phyloP scores from a whole-genome alignment of 495 filamentous ascomycete genomes.

The Acidiella bohemica region DNA sequence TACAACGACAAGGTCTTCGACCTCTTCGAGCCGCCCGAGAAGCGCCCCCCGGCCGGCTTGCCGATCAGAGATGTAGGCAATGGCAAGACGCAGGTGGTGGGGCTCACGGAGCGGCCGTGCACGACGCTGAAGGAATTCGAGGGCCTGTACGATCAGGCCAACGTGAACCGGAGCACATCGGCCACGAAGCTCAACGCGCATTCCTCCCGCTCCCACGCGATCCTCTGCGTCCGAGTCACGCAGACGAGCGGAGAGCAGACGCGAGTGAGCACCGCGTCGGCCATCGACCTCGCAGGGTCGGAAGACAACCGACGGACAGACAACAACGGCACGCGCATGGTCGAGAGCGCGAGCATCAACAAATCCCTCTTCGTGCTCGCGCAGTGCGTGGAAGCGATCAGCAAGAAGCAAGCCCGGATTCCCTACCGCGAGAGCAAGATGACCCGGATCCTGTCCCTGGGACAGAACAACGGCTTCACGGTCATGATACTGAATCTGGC shows the following conservation, averaged over 20 bases:
- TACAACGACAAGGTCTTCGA: constrained; percentile 81
- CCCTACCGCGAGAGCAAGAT: constrained; percentile 94
- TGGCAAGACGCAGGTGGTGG: constrained; percentile 86
- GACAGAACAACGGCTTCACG: constrained; percentile 90
- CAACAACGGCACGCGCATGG: constrained; percentile 82
- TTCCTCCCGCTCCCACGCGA: constrained; percentile 84
- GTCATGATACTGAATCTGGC: constrained; percentile 96
- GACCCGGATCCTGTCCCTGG: constrained; percentile 84
- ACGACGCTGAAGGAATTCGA: constrained; percentile 87
- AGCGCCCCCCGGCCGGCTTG: constrained; percentile 70
- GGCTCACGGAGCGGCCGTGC: constrained; percentile 75
- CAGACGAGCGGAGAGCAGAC: constrained; percentile 58
- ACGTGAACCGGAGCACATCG: constrained; percentile 80
- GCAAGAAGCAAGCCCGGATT: constrained; percentile 62
- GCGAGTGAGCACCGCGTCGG: constrained; percentile 69
- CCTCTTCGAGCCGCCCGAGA: constrained; percentile 81
- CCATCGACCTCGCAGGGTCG: constrained; percentile 91
- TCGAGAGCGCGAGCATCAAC: constrained; percentile 97
- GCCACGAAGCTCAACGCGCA: constrained; percentile 94
- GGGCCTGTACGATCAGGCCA: constrained; percentile 80
- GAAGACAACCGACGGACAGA: constrained; percentile 93
- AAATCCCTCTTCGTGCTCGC: constrained; percentile 91
- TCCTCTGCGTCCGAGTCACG: constrained; percentile 77
- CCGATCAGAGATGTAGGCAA: constrained; percentile 70
- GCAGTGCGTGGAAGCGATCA: constrained; percentile 93